Conservation (phyloP, 2,329 filamentous ascomycete genomes). For the Cladosporium sp. region DNA sequence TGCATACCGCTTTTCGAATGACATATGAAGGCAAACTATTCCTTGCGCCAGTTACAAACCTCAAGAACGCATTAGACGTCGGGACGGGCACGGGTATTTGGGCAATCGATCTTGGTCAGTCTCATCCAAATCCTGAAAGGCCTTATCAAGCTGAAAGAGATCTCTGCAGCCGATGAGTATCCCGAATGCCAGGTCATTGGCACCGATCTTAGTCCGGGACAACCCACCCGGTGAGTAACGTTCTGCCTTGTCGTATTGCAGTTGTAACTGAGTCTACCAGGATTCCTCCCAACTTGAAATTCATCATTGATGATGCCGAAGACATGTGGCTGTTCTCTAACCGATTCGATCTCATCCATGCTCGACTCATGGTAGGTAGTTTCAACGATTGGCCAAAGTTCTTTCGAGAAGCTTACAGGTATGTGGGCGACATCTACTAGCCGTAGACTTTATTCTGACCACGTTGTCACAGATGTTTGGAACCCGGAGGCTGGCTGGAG, state of each 20-base stretch:
- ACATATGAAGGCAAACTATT: conserved; percentile 47
- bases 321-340: conserved; percentile 57
- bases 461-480: conserved; percentile 40
- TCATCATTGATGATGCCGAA: conserved; percentile 63
- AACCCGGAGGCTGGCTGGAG: conserved; percentile 54
- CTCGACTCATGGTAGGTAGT: conserved; percentile 51
- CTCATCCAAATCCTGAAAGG: not conserved
- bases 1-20: conserved; percentile 50
- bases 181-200: conserved; percentile 45
- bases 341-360: conserved; percentile 58
- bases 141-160: not conserved
- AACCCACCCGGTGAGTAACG: conserved; percentile 40
- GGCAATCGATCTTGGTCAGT: conserved; percentile 54
- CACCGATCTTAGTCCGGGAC: conserved; percentile 51
- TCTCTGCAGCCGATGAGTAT: conserved; percentile 41
- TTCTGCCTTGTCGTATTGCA: not conserved
- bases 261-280: conserved; percentile 33
- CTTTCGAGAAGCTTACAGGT: conserved; percentile 51
- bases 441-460: conserved; percentile 22
- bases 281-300: conserved; percentile 61
- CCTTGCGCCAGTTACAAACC: conserved; percentile 47
- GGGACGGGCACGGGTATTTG: conserved; percentile 58
- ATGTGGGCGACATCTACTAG: conserved; percentile 20
- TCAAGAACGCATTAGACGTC: conserved; percentile 50
- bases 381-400: conserved; percentile 56